phyloP scores from a whole-genome alignment of 495 filamentous ascomycete species.

The Penicillium macrosclerotiorum region DNA sequence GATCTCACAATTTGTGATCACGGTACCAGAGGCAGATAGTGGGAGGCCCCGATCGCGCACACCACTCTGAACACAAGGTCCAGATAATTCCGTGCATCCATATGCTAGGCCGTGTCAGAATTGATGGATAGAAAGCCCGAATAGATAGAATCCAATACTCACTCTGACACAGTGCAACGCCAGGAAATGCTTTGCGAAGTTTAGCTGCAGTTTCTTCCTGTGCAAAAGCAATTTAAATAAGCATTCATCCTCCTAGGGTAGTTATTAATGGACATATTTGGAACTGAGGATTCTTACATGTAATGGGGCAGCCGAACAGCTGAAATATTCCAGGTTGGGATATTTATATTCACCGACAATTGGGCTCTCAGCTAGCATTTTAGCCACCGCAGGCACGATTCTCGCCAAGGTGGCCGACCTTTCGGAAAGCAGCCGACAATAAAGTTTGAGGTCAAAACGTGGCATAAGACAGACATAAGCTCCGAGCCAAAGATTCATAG shows the following conservation, averaged over 20 bases:
- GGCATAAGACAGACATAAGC: slow-evolving; percentile 12
- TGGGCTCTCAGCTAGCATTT: slow-evolving; percentile 3
- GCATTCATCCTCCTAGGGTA: not conserved
- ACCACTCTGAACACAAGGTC: slow-evolving; percentile 8
- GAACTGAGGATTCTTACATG: not conserved
- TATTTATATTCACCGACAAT: slow-evolving; percentile 8
- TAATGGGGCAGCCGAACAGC: slow-evolving; percentile 14
- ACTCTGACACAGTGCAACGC: slow-evolving; percentile 8
- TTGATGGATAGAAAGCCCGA: not conserved
- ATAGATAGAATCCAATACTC: not conserved
- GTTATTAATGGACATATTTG: no score
- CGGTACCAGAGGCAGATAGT: slow-evolving; percentile 7
- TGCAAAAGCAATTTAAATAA: not conserved
- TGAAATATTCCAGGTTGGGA: slow-evolving; percentile 9
- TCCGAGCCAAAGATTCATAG: slow-evolving; percentile 11
- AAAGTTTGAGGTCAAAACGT: slow-evolving; percentile 8
- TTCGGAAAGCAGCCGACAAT: slow-evolving; percentile 10
- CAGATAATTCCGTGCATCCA: slow-evolving; percentile 10
- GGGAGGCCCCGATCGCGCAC: slow-evolving; percentile 6
- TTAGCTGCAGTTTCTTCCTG: slow-evolving; percentile 4
- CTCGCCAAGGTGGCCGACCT: slow-evolving; percentile 9
- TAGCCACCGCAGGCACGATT: slow-evolving; percentile 10
- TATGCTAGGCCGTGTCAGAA: slow-evolving; percentile 1
- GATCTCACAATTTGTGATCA: slow-evolving; percentile 11
- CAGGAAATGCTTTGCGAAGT: slow-evolving; percentile 4